These are phyloP conservation scores for Geotrichum australiense DNA, from an alignment of 1,139 yeast species.

Conservation along the genomic window DNA sequence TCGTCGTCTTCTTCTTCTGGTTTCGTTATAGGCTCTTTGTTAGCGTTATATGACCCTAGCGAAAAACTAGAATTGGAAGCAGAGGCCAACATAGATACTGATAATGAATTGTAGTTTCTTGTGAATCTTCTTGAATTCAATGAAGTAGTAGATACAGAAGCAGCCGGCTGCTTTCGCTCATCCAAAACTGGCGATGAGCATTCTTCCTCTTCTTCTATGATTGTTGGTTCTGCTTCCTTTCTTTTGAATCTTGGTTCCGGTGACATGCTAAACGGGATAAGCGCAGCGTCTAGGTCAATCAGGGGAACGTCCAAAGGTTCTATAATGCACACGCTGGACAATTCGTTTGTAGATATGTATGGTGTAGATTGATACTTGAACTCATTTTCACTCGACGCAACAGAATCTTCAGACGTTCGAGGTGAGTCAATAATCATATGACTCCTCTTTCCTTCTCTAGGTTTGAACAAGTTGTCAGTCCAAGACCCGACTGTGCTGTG, in stretches of 20 bases:
- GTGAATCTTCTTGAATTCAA: constrained; percentile 8
- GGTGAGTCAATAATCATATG: constrained; percentile 5
- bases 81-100: constrained; percentile 1
- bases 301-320: constrained; percentile 15
- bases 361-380: constrained; percentile 20
- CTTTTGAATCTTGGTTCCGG: constrained; percentile 10
- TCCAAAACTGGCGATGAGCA: not conserved
- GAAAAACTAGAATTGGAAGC: not conserved
- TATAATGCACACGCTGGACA: constrained; percentile 6
- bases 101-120: not conserved
- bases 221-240: constrained; percentile 23
- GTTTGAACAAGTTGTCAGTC: constrained; percentile 22
- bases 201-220: constrained; percentile 21
- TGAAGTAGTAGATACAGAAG: constrained; percentile 17
- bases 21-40: too few relatives aligned
- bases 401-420: constrained; percentile 15
- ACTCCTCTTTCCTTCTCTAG: constrained; percentile 6
- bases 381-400: constrained; percentile 6
- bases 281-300: constrained; percentile 33
- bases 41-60: not conserved
- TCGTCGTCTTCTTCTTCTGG: too few relatives aligned
- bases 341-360: constrained; percentile 15
- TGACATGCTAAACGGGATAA: constrained; percentile 23
- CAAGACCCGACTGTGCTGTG: constrained; percentile 21
- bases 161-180: constrained; percentile 19